Evolutionary conservation across 179 eudicot species (phyloP).

Genomic region (Monotropa hypopitys): DNA sequence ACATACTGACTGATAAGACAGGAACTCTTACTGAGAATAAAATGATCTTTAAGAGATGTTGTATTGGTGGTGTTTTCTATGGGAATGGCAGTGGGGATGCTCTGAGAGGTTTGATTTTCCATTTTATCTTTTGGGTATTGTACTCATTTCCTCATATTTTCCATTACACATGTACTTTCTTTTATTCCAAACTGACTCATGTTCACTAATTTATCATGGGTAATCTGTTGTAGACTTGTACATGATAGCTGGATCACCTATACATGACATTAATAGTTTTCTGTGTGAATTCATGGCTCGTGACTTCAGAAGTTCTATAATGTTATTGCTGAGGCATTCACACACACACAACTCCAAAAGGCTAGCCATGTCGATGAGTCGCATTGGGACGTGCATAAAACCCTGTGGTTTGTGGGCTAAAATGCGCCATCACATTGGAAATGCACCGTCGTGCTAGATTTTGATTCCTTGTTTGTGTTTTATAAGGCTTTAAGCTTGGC

Average conservation of each 20-base stretch:
- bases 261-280: background rate
- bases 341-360: background rate
- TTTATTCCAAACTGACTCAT: background rate
- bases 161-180: background rate
- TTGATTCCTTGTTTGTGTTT: background rate
- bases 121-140: conserved; percentile 1
- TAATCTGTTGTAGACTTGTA: background rate
- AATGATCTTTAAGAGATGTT: conserved; percentile 88
- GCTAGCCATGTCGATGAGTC: background rate
- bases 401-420: background rate
- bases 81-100: conserved; percentile 96
- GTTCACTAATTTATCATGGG: background rate
- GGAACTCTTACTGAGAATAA: conserved; percentile 93
- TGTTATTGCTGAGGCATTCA: background rate
- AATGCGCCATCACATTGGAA: background rate
- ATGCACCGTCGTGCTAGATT: background rate
- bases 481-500: background rate
- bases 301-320: background rate
- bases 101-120: conserved; percentile 50
- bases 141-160: background rate
- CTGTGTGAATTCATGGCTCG: background rate
- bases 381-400: background rate
- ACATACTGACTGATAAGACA: conserved; percentile 94
- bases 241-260: background rate
- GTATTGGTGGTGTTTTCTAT: conserved; percentile 57